Evolutionary conservation across 163 green algal genomes (phyloP), one percentile per base, ranked within the genome.

Genomic region (Chlorella variabilis): DNA sequence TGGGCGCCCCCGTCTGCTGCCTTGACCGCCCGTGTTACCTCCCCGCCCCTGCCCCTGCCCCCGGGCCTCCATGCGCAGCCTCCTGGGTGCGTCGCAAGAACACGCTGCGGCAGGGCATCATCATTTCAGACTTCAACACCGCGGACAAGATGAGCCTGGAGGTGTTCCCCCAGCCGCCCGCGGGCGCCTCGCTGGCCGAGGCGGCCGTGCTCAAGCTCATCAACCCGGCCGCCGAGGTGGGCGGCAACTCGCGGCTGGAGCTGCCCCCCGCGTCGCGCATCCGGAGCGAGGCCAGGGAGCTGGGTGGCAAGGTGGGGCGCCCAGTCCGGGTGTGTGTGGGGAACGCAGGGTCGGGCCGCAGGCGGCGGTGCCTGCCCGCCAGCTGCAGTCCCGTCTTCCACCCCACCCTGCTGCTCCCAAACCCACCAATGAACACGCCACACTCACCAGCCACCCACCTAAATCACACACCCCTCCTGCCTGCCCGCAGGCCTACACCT

Each of bases 61-160:
- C 27, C 33, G 51, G 11, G 4, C 6, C 29, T 71, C 13, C 58
- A 42, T 18, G 62, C 33, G 45, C 45, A 54, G 45, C 45, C 54
- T 63, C 54, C 45, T 90, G 84, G 84, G 86, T 90, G 34, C 59
- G 56, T 0, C 76, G 86, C 36, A 78, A 66, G n/a, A 90, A 90
- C 69, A 58, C 23, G 0, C 75, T 76, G 29, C 68, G 86, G 3
- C 15, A 77, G 2, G 73, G 73, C 0, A 15, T 89, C 11, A 70
- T 71, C 11, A 61, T 87, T 38, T 81, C 79, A 39, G 79, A 90
- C 67, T 90, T 86, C 70, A 84, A 88, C 71, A 89, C 49, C 5
- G 71, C 71, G 2, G 71, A 66, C 51, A 34, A 71, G 58, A 38
- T 80, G 58, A 69, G 59, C 21, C 23, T 85, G 38, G 83, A 88